Percentiles rank a stretch among this genome's conserved stretches.
These are phyloP conservation scores for Coemansia sp. DNA, from an alignment of 192 early-diverging fungal genomes.

Conservation along the genomic window DNA sequence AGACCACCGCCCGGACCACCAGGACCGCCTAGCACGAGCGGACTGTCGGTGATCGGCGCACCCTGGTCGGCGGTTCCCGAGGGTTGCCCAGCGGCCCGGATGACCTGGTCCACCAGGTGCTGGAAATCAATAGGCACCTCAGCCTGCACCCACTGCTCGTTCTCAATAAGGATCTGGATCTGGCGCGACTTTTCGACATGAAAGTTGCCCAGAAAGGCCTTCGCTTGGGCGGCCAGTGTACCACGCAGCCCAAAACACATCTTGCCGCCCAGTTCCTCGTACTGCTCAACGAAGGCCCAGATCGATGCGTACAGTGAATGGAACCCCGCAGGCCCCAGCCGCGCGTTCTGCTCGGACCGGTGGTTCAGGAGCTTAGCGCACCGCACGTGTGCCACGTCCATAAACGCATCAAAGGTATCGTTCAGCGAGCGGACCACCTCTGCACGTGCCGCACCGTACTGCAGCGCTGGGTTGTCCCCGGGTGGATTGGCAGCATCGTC, in stretches of 20 bases:
- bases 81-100: no score
- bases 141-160: constrained; percentile 94
- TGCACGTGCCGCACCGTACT: constrained; percentile 28
- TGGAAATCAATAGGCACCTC: constrained; percentile 96
- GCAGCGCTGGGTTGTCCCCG: neutral
- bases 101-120: constrained; percentile 72
- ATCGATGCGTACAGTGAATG: constrained; percentile 77
- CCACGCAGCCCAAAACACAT: constrained; percentile 92
- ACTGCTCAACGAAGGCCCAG: constrained; percentile 79
- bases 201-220: constrained; percentile 88
- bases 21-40: constrained; percentile 16
- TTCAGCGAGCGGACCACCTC: constrained; percentile 66
- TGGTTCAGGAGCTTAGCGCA: constrained; percentile 86
- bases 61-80: neutral
- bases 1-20: neutral
- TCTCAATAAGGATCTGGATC: constrained; percentile 84
- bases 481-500: constrained; percentile 59
- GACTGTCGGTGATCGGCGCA: constrained; percentile 13
- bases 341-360: constrained; percentile 85
- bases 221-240: constrained; percentile 86
- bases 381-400: constrained; percentile 82
- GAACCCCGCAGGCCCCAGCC: constrained; percentile 85
- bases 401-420: constrained; percentile 75
- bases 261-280: constrained; percentile 77
- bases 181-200: constrained; percentile 92